Base-by-base conservation (phyloP, 768 basidiomycete species). In the Xerocomus brunneocitrinus region DNA sequence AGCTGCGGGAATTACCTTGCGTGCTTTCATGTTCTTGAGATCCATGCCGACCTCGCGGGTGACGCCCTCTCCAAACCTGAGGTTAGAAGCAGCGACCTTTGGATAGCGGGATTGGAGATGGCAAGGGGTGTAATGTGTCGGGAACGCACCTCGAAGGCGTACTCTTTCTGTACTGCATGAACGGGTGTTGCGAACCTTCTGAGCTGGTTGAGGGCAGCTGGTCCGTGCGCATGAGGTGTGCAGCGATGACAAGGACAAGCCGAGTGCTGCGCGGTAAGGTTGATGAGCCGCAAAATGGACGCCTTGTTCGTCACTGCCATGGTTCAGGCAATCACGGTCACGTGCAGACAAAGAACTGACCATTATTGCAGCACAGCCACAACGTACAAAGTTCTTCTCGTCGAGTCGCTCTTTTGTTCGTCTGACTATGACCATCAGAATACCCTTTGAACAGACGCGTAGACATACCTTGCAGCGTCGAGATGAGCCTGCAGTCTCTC, bases 31-130 rank as follows among this genome's bases (percentile, higher is more conserved):
- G 73, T 95, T 95, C 78, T 88, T 89, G 61, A 95, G 78, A 69
- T 94, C 93, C 87, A 94, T 91, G 32, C 92, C 93, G 28, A 95
- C 88, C 69, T 95, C 92, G 36, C 78, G 77, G 4, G 92, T 94
- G 34, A 92, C 93, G 30, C 92, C 92, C 57, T 92, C 87, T 2
- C 92, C 92, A 63, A 95, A 95, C 47, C 92, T 76, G 55, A 95
- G 71, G 69, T 95, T 92, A 39, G 88, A 84, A 5, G 93, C 92
- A 12, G 92, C 87, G 41, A 93, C 83, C 89, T 91, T 54, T 24
- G 8, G 16, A 7, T 19, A 27, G 30, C 19, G 14, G 7, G n/a
- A 24, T 48, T 36, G 51, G 6, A 41, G 24, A 34, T 44, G 34
- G 41, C 51, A 12, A 25, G 28, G 19, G 39, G 3, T 9, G 24